phyloP scores from a whole-genome alignment of 495 filamentous ascomycete genomes.

The Lophiotrema nucula region DNA sequence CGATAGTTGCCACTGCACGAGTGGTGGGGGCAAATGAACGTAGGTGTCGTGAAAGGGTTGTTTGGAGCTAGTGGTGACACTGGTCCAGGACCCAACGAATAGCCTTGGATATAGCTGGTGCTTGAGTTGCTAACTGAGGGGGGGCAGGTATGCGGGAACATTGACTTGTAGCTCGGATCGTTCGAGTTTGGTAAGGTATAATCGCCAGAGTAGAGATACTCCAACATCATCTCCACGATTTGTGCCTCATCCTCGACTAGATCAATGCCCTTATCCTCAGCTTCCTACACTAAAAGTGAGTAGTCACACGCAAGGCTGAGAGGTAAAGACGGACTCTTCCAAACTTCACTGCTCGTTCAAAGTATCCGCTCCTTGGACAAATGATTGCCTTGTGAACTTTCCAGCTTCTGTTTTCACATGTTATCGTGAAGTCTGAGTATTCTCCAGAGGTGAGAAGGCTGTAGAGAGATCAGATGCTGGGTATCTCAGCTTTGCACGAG shows the following conservation, averaged over 20 bases:
- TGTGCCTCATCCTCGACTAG: conserved; percentile 50
- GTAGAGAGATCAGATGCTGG: not conserved
- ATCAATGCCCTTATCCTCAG: conserved; percentile 44
- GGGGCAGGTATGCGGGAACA: not conserved
- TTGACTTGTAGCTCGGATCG: too few relatives aligned
- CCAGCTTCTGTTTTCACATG: not conserved
- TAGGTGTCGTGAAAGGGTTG: not conserved
- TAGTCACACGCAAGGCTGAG: not conserved
- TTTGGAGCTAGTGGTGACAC: not conserved
- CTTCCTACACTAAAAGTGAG: conserved; percentile 33
- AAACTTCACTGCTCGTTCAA: not conserved
- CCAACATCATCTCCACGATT: conserved; percentile 47
- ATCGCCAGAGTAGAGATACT: not conserved
- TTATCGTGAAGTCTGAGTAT: not conserved
- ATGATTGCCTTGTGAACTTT: conserved; percentile 9
- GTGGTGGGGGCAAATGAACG: conserved; percentile 33
- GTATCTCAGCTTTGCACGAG: not conserved
- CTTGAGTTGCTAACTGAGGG: not conserved
- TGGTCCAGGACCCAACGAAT: not conserved
- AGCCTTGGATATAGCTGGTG: not conserved
- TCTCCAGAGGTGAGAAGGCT: not conserved
- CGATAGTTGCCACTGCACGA: too few relatives aligned
- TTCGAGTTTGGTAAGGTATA: not conserved
- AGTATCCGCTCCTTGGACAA: not conserved
- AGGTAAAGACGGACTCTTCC: not conserved